Percentiles rank a stretch among this genome's conserved stretches.
Evolutionary conservation across 1,284 basidiomycete species (phyloP).

Genomic region (Neonothopanus nambi): DNA sequence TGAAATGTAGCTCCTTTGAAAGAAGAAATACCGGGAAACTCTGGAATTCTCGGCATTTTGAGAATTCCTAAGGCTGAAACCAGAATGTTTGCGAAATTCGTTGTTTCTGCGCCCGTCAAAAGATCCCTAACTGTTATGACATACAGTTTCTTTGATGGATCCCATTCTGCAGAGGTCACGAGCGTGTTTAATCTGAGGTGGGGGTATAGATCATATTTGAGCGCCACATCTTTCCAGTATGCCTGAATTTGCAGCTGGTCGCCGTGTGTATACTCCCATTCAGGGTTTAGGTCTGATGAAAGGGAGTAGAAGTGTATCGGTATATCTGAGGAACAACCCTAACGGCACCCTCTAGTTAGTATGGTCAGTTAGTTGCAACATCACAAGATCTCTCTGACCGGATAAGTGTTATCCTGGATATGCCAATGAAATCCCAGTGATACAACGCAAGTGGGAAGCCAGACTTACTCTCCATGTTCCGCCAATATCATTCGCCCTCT

Average conservation of each 20-base stretch:
- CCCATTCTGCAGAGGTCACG: slow-evolving; percentile 44
- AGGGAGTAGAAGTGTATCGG: slow-evolving; percentile 37
- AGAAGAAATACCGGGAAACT: slow-evolving; percentile 36
- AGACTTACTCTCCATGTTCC: slow-evolving; percentile 38
- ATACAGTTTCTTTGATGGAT: slow-evolving; percentile 32
- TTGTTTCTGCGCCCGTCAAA: slow-evolving; percentile 23
- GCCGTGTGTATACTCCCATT: slow-evolving; percentile 34
- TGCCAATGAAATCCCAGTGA: neutral
- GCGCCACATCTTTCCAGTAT: slow-evolving; percentile 35
- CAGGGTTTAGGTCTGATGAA: slow-evolving; percentile 37
- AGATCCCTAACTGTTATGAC: slow-evolving; percentile 32
- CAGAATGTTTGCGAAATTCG: slow-evolving; percentile 33
- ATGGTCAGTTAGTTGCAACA: neutral
- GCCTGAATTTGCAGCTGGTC: slow-evolving; percentile 32
- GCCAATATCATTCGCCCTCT: slow-evolving; percentile 33
- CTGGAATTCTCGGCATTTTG: slow-evolving; percentile 36
- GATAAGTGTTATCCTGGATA: slow-evolving; percentile 33
- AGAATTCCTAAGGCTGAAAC: slow-evolving; percentile 47
- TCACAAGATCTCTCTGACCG: slow-evolving; percentile 28
- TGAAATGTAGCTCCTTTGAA: slow-evolving; percentile 52
- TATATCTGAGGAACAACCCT: slow-evolving; percentile 36
- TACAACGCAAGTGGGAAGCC: neutral
- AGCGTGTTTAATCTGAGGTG: slow-evolving; percentile 33
- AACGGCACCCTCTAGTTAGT: slow-evolving; percentile 21
- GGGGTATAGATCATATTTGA: slow-evolving; percentile 30